Percentiles rank a stretch among this genome's conserved stretches.
These are phyloP conservation scores for Volvox reticuliferus DNA, from an alignment of 139 green algal genomes.

Conservation along the genomic window DNA sequence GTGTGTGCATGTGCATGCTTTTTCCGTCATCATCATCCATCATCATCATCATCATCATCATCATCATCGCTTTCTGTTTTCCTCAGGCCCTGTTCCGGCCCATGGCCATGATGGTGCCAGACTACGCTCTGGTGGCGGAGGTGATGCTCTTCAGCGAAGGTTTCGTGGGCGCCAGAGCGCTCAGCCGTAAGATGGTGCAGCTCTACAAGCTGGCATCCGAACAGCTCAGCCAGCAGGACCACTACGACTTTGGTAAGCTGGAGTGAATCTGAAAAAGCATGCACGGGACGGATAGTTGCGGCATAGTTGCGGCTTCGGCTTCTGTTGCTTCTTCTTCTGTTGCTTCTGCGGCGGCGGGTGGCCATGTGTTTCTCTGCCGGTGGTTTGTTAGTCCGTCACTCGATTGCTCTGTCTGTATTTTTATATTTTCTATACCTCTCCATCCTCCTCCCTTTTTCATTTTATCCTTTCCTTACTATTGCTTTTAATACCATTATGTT, in stretches of 20 bases:
- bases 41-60: background rate
- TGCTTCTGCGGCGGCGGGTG: too few relatives aligned
- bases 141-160: slow-evolving; percentile 89
- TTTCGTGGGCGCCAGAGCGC: slow-evolving; percentile 74
- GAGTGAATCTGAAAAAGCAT: background rate
- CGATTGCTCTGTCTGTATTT: too few relatives aligned
- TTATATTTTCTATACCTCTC: too few relatives aligned
- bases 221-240: slow-evolving; percentile 79
- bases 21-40: background rate
- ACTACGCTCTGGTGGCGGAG: slow-evolving; percentile 84
- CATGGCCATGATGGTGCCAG: slow-evolving; percentile 91
- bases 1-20: background rate
- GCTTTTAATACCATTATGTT: too few relatives aligned
- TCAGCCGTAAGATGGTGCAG: slow-evolving; percentile 86
- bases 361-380: too few relatives aligned
- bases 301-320: too few relatives aligned
- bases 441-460: too few relatives aligned
- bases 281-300: too few relatives aligned
- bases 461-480: too few relatives aligned
- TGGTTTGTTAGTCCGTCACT: too few relatives aligned
- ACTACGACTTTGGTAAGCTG: slow-evolving; percentile 80
- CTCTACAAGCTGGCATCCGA: slow-evolving; percentile 86
- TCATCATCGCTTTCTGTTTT: background rate
- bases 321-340: too few relatives aligned
- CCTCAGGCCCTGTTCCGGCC: slow-evolving; percentile 83